These are phyloP conservation scores for Sporothrix pseudoabietina DNA, from an alignment of 2,329 filamentous ascomycete genomes.

Conservation along the genomic window DNA sequence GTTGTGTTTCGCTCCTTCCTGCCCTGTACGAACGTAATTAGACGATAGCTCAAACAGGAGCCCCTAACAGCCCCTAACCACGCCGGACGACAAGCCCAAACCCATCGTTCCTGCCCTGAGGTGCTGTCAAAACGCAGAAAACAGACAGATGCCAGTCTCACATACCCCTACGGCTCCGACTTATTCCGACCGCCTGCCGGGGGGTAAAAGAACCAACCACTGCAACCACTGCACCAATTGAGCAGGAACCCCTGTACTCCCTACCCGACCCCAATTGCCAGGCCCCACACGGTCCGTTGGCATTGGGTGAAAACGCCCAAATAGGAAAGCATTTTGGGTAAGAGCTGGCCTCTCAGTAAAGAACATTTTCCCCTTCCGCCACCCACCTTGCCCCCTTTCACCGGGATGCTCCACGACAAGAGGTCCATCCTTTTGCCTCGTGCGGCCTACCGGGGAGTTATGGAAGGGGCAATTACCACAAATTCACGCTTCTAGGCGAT, in stretches of 20 bases:
- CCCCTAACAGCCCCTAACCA: neutral
- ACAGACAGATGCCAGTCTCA: neutral
- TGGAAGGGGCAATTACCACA: neutral
- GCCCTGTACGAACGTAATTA: neutral
- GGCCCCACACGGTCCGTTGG: slow-evolving; percentile 6
- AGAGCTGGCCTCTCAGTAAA: neutral
- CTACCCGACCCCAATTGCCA: neutral
- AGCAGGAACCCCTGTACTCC: neutral
- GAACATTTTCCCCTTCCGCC: neutral
- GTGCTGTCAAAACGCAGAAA: slow-evolving; percentile 1
- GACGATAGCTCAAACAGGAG: neutral
- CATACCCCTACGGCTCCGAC: slow-evolving; percentile 22
- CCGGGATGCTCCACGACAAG: neutral
- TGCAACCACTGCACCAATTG: neutral
- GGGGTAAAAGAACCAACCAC: neutral
- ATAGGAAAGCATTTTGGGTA: neutral
- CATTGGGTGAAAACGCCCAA: slow-evolving; percentile 5
- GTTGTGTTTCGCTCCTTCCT: neutral
- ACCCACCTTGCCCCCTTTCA: slow-evolving; percentile 2
- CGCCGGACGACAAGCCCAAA: neutral
- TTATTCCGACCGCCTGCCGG: slow-evolving; percentile 24
- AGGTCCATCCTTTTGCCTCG: neutral
- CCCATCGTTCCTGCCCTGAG: neutral
- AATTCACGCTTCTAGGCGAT: neutral
- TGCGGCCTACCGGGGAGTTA: slow-evolving; percentile 1